Percentiles rank a stretch among this genome's conserved stretches.
These are phyloP conservation scores for Microbotryum intermedium DNA, from an alignment of 1,284 basidiomycete species.

Conservation along the genomic window DNA sequence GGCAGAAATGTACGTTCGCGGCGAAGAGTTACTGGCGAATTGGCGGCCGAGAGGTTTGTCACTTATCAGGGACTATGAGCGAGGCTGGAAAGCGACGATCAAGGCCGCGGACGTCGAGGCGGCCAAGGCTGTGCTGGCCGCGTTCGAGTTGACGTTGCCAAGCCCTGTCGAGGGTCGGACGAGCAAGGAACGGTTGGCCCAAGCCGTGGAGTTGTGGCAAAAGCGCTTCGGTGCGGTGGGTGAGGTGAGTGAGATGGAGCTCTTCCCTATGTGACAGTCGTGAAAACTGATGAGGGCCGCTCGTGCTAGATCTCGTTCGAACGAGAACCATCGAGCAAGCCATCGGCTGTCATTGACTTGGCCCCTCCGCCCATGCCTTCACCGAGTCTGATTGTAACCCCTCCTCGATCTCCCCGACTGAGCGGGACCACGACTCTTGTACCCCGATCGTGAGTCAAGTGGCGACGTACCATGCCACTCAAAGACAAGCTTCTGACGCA, in stretches of 20 bases:
- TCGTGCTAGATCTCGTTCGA: constrained; percentile 58
- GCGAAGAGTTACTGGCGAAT: constrained; percentile 68
- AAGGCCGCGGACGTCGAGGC: constrained; percentile 81
- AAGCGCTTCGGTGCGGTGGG: constrained; percentile 65
- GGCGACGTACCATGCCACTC: neutral
- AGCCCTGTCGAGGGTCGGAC: constrained; percentile 41
- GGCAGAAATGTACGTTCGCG: constrained; percentile 81
- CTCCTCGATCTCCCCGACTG: constrained; percentile 49
- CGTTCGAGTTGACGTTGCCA: constrained; percentile 38
- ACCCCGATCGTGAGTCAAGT: constrained; percentile 53
- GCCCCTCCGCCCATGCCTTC: constrained; percentile 36
- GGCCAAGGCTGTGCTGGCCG: constrained; percentile 61
- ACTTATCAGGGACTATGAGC: constrained; percentile 73
- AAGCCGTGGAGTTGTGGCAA: constrained; percentile 68
- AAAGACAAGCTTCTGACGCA: neutral
- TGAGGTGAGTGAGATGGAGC: constrained; percentile 49
- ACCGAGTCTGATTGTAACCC: constrained; percentile 41
- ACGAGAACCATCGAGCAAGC: constrained; percentile 50
- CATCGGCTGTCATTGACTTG: constrained; percentile 44
- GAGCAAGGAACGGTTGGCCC: constrained; percentile 52
- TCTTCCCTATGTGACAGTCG: neutral
- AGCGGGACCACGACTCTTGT: constrained; percentile 62
- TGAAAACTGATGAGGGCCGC: neutral
- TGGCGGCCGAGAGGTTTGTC: constrained; percentile 85
- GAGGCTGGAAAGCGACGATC: constrained; percentile 58